Conservation (phyloP, 441 rosid genomes). For the Dalechampia spathulata region DNA sequence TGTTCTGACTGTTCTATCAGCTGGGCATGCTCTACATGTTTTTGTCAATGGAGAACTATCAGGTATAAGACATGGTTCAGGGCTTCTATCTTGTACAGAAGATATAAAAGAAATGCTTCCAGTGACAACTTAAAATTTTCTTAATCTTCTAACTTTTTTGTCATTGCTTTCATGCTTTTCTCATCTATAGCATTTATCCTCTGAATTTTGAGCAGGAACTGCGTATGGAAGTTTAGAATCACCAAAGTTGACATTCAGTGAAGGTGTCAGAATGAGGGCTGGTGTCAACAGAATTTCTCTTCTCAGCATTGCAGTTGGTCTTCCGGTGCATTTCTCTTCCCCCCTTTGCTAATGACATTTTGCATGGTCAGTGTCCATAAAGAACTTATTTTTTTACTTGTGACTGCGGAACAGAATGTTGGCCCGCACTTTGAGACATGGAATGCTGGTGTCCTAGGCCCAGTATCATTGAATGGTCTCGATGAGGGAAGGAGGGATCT, state of each 20-base stretch:
- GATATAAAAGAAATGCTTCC: neutral
- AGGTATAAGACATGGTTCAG: conserved; percentile 35
- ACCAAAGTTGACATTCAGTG: conserved; percentile 67
- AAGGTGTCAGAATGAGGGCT: conserved; percentile 61
- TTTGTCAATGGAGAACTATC: conserved; percentile 75
- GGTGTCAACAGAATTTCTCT: conserved; percentile 75
- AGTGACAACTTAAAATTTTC: neutral
- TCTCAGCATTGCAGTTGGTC: conserved; percentile 90
- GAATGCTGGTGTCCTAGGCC: conserved; percentile 96
- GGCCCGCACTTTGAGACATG: conserved; percentile 97
- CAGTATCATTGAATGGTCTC: conserved; percentile 71
- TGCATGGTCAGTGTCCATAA: neutral
- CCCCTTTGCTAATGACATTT: neutral
- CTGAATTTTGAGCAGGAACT: conserved; percentile 47
- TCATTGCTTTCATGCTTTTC: neutral
- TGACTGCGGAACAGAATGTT: conserved; percentile 52
- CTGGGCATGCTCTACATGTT: conserved; percentile 96
- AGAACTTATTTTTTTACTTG: conserved; percentile 10
- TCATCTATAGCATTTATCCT: neutral
- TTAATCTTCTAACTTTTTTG: too few relatives aligned
- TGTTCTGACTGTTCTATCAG: conserved; percentile 66
- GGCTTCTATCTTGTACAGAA: neutral
- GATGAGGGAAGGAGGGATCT: conserved; percentile 74
- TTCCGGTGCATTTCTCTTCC: conserved; percentile 51
- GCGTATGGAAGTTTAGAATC: conserved; percentile 76